A percentile compares a stretch with the other conserved stretches of the same genome.
Conservation (phyloP, 2,329 filamentous ascomycete species). For the Cladosporium cucumerinum region DNA sequence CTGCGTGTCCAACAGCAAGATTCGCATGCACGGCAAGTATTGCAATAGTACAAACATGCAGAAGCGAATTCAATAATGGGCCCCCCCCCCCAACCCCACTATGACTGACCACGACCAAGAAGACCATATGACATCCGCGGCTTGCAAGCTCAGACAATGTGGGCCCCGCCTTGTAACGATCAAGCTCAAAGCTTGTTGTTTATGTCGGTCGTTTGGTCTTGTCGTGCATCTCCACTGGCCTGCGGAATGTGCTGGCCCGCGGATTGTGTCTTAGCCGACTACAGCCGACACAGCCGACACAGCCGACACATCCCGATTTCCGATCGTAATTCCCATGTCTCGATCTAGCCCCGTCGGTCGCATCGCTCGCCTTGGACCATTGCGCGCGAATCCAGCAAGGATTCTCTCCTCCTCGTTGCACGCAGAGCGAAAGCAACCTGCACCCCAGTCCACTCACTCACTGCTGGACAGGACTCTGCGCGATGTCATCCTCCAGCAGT, state of each 20-base stretch:
- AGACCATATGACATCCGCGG: not conserved
- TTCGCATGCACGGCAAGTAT: not conserved
- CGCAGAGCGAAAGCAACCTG: not conserved
- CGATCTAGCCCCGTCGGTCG: not conserved
- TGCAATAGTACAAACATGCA: not conserved
- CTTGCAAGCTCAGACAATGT: not conserved
- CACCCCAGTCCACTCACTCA: not conserved
- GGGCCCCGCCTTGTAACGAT: slow-evolving; percentile 12
- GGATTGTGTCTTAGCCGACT: not conserved
- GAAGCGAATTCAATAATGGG: not conserved
- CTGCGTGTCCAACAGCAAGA: not conserved
- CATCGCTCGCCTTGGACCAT: not conserved
- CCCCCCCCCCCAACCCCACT: too few relatives aligned
- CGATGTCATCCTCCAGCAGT: not conserved
- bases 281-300: not conserved
- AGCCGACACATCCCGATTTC: not conserved
- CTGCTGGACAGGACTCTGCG: not conserved
- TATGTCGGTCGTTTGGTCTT: not conserved
- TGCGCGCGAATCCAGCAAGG: not conserved
- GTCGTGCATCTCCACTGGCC: not conserved
- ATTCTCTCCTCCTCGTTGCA: not conserved
- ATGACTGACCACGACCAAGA: not conserved
- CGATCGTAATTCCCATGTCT: not conserved
- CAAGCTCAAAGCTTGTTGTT: slow-evolving; percentile 13
- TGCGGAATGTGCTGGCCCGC: not conserved